Conservation (phyloP, 139 green algal species). For the Tetradesmus lagerheimii region DNA sequence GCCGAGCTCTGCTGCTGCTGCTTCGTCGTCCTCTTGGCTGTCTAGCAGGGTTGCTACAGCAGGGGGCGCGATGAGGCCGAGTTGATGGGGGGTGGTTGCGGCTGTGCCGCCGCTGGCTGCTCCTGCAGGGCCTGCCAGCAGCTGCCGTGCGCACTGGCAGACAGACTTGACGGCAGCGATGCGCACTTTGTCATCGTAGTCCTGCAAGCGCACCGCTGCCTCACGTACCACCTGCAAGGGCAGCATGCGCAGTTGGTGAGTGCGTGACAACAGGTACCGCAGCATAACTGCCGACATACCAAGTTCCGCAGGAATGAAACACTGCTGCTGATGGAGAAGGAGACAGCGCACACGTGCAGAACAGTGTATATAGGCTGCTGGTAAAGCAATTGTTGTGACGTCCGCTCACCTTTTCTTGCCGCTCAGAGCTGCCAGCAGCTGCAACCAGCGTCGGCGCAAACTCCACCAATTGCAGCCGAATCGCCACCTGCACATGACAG, state of each 20-base stretch:
- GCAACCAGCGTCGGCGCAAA: slow-evolving; percentile 42
- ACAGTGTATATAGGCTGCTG: too few relatives aligned
- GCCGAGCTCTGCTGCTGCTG: slow-evolving; percentile 30
- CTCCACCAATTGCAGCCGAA: slow-evolving; percentile 59
- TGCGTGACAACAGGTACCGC: neutral
- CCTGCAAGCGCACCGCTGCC: slow-evolving; percentile 65
- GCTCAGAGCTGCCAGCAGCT: neutral
- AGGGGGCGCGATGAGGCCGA: neutral
- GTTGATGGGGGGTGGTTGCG: neutral
- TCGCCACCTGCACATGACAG: neutral
- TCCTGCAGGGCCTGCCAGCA: slow-evolving; percentile 46
- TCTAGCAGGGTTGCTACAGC: neutral
- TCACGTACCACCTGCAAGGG: slow-evolving; percentile 49
- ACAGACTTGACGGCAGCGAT: slow-evolving; percentile 57
- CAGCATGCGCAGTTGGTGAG: neutral
- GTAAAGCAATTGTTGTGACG: neutral
- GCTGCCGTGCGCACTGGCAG: neutral
- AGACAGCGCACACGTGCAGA: neutral
- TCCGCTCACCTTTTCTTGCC: slow-evolving; percentile 9
- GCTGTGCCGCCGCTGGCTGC: slow-evolving; percentile 11
- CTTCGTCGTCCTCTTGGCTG: slow-evolving; percentile 30
- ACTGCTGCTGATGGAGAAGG: too few relatives aligned
- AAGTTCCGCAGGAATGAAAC: too few relatives aligned
- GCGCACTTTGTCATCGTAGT: slow-evolving; percentile 81
- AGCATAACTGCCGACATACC: neutral